Evolutionary conservation across 768 basidiomycete genomes (phyloP), one percentile per base, ranked within the genome.

Genomic region (Calocera viscosa): DNA sequence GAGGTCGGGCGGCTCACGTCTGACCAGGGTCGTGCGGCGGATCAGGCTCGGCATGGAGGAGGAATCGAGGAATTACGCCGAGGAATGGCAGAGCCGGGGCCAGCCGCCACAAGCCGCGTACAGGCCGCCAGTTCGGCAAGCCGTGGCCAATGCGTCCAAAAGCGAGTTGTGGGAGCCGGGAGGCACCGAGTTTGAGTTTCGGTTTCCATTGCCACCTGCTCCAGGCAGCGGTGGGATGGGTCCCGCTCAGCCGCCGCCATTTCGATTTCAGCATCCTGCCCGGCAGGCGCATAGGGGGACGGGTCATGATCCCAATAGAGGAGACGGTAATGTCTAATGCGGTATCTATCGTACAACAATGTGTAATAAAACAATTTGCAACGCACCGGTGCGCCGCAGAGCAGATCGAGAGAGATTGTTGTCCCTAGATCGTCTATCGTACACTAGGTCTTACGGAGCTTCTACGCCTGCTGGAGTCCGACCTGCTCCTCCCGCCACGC

Each of bases 401-500:
- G 16, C 43, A 17, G 43, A 47, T 17, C 24, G 8, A 32, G 49
- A 11, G 49, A 12, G 47, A 10, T 66, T 66, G 30, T 28, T 47
- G 65, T 16, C 49, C 24, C 22, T 22, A 63, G 60, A 63, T 22
- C 33, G 26, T 63, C 60, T 53, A 35, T 66, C 19, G 64, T 47
- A 47, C 43, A 47, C 24, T 19, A n/a, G 24, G 26, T 60, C 53
- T 60, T 5, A 32, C 35, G 14, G 7, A 5, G 24, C 10, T 5
- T 60, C 53, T 60, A 60, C 11, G 19, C 28, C 14, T 64, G 32
- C 35, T 64, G 28, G n/a, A 64, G 40, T 17, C 35, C 28, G 24
- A 43, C 64, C 30, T 70, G 64, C 14, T 30, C 75, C 67, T 78
- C 78, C 74, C 91, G 83, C 91, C 92, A 94, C 38, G 80, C 78